Conservation (phyloP, 768 basidiomycete species). For the Udeniomyces megalosporus region DNA sequence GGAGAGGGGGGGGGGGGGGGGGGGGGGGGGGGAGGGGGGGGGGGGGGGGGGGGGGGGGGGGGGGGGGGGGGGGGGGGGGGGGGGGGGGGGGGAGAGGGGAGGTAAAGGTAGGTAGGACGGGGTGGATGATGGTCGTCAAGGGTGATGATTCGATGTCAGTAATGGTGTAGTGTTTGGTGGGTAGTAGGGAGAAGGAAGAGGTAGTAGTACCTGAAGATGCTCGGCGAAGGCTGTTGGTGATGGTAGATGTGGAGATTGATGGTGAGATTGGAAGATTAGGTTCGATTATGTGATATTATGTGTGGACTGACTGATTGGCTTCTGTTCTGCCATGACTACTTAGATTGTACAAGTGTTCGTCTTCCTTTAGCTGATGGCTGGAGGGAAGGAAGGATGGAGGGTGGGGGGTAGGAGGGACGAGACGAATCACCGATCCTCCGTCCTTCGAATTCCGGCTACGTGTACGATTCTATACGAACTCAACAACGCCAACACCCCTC, state of each 20-base stretch:
- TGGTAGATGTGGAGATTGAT: not conserved
- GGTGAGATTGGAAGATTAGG: too few species aligned
- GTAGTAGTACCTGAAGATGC: constrained; percentile 28
- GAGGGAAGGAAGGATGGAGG: too few species aligned
- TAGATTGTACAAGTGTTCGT: not conserved
- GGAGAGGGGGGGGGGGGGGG: constrained; percentile 65
- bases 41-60: not conserved
- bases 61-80: not conserved
- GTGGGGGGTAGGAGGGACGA: too few species aligned
- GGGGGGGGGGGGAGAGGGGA: not conserved
- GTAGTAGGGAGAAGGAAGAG: not conserved
- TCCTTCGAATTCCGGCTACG: too few species aligned
- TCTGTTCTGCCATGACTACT: constrained; percentile 26
- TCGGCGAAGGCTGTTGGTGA: constrained; percentile 26
- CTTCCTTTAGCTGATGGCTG: too few species aligned
- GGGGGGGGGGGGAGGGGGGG: constrained; percentile 36
- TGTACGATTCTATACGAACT: too few species aligned
- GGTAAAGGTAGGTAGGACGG: not conserved
- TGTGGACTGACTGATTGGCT: constrained; percentile 27
- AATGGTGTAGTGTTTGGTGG: not conserved
- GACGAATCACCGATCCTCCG: too few species aligned
- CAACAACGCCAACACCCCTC: too few species aligned
- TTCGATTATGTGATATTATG: too few species aligned
- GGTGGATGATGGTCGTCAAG: too few species aligned
- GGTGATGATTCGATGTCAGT: too few species aligned